Base-by-base conservation (phyloP, 2,329 filamentous ascomycete species). In the Fusarium hainanense region DNA sequence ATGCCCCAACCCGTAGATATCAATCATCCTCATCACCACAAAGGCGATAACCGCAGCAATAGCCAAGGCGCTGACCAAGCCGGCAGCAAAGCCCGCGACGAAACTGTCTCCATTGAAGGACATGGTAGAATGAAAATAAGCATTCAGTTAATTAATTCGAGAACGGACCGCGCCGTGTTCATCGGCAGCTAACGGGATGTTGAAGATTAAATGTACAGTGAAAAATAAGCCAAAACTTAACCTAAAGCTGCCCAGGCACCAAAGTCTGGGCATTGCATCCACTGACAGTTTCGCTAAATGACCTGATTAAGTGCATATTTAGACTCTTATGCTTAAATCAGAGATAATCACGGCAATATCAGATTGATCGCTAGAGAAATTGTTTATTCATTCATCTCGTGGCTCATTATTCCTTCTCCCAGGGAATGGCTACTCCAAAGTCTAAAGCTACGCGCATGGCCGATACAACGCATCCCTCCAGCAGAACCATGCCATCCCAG, bases 401-500 rank as follows among this genome's bases (percentile, higher is more conserved):
- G 34, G 28, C 40, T 63, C 44, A 58, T 50, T 63, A 27, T 44
- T 58, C 46, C 74, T 60, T 49, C 11, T 70, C 59, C 77, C 81
- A 83, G 0, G 82, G 82, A 21, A 82, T 71, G 8, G 77, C 70
- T 7, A 89, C 83, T 9, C 79, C 85, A 70, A 89, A 82, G 14
- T 81, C 82, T n/a, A 78, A 69, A 1, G 87, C 88, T 46, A 89
- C 80, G 34, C 83, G 80, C 82, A 87, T 86, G 2, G 88, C 87
- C 10, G 87, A 89, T 4, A 87, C 81, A 5, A 89, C 79, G 58
- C 88, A 90, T 3, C 88, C 88, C 74, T 89, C 88, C 6, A 90
- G 75, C 18, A 90, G 69, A 2, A 90, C 87, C 87, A 90, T 87
- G 4, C 88, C 88, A 74, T 90, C 88, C 87, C 87, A 89, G 69